phyloP scores from a whole-genome alignment of 1,139 yeast species.

The Kodamaea fungicola region DNA sequence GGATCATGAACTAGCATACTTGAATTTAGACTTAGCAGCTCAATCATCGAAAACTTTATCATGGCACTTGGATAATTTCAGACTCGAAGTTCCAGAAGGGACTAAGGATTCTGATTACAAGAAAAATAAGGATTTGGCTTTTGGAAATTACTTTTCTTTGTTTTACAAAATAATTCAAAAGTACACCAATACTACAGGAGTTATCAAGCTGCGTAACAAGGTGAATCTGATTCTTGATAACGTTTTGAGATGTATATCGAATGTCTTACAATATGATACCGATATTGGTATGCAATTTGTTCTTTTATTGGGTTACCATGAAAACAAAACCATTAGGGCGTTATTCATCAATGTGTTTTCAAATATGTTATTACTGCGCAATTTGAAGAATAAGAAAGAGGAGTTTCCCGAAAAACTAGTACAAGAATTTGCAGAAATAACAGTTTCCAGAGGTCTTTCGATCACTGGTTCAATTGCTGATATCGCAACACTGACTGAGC shows the following conservation, averaged over 20 bases:
- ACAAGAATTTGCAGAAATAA: constrained; percentile 20
- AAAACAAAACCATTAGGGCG: constrained; percentile 59
- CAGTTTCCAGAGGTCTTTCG: constrained; percentile 12
- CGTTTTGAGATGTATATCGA: constrained; percentile 66
- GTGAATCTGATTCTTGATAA: constrained; percentile 57
- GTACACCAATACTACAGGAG: constrained; percentile 33
- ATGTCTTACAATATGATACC: constrained; percentile 66
- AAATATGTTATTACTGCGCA: constrained; percentile 51
- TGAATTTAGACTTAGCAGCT: constrained; percentile 62
- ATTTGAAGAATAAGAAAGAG: constrained; percentile 17
- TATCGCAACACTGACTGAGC: constrained; percentile 56
- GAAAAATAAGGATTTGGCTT: constrained; percentile 60
- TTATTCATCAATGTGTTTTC: constrained; percentile 78
- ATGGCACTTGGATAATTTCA: constrained; percentile 49
- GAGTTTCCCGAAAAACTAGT: constrained; percentile 27
- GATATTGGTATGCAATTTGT: constrained; percentile 78
- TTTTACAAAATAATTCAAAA: constrained; percentile 69
- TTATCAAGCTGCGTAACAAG: constrained; percentile 46
- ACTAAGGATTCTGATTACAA: constrained; percentile 53
- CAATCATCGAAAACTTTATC: constrained; percentile 63
- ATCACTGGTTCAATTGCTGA: constrained; percentile 57
- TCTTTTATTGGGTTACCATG: constrained; percentile 74
- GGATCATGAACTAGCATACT: constrained; percentile 47
- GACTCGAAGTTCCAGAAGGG: constrained; percentile 63
- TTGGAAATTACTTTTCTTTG: constrained; percentile 69